Evolutionary conservation across 2,329 filamentous ascomycete species (phyloP), one percentile per base, ranked within the genome.

Genomic region (Clonostachys rosea): DNA sequence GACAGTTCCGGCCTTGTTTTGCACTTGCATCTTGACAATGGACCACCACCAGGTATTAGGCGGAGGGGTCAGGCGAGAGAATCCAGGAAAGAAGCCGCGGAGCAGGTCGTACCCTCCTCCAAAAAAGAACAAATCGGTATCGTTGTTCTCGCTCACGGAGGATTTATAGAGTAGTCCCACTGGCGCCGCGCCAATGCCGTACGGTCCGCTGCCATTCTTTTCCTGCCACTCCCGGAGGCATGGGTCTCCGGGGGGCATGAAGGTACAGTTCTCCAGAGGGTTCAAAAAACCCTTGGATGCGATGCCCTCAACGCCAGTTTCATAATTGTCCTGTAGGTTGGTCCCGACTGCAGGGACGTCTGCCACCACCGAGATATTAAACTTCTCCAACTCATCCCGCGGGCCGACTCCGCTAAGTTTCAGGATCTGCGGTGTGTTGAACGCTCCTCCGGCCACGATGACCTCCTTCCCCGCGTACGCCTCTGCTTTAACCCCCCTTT

Each of bases 1-100:
- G 5, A 89, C 83, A 2, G 72, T 76, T 13, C 86, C 85, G 9
- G 74, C 75, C 3, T 59, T 64, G 46, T 87, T 86, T 44, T 76
- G 74, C 0, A 81, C 73, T 56, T 84, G 81, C 0, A 78, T 75
- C 62, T 86, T 84, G 46, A 89, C 58, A 7, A 62, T 71, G 5
- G 61, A 57, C 65, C 64, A 68, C 18, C n/a, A 41, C 35, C 36
- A 46, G 10, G 44, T 41, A 2, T 13, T 45, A 35, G 33, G 33
- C 24, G 43, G 43, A 14, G 16, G 9, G n/a, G 12, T 10, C 13
- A n/a, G 18, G 5, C 18, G 17, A 2, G 63, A 64, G 58, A 62
- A 67, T 55, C 71, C 67, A 0, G 77, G 78, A 61, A 74, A 83
- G 66, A 81, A 81, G 17, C 78, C 77, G 14, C 66, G 63, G 67